Percentiles rank a stretch among this genome's conserved stretches.
phyloP scores from a whole-genome alignment of 2,329 filamentous ascomycete genomes.

The Nothopassalora personata region DNA sequence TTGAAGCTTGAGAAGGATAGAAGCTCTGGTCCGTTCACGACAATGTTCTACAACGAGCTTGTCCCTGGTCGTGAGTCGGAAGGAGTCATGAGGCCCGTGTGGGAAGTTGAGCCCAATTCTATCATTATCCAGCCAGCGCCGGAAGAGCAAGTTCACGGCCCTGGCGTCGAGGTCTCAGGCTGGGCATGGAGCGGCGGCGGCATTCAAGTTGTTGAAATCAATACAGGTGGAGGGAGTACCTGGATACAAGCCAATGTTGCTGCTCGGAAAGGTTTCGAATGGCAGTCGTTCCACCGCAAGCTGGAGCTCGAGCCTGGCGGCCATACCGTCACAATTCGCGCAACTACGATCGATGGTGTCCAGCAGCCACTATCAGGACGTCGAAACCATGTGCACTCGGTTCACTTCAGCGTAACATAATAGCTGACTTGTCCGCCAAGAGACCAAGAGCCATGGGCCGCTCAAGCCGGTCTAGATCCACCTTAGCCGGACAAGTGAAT shows the following conservation, averaged over 20 bases:
- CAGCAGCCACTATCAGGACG: constrained; percentile 21
- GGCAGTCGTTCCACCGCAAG: constrained; percentile 14
- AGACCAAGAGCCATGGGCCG: not conserved
- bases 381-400: constrained; percentile 24
- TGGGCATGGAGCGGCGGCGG: constrained; percentile 29
- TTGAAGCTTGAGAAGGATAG: constrained; percentile 20
- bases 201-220: constrained; percentile 22
- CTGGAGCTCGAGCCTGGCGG: constrained; percentile 5
- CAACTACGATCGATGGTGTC: constrained; percentile 12
- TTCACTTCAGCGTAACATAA: not conserved
- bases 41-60: constrained; percentile 27
- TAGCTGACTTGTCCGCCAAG: not conserved
- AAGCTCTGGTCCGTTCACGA: constrained; percentile 27
- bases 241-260: constrained; percentile 12
- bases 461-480: not conserved
- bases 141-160: constrained; percentile 3
- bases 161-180: constrained; percentile 16
- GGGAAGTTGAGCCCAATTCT: constrained; percentile 28
- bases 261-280: constrained; percentile 12
- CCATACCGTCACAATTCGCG: constrained; percentile 10
- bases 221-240: constrained; percentile 8
- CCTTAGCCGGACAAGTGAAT: not conserved
- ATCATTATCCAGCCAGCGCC: constrained; percentile 25
- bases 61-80: constrained; percentile 11
- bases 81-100: constrained; percentile 22